Evolutionary conservation across 2,329 filamentous ascomycete genomes (phyloP).

Genomic region (Alternaria triticina): DNA sequence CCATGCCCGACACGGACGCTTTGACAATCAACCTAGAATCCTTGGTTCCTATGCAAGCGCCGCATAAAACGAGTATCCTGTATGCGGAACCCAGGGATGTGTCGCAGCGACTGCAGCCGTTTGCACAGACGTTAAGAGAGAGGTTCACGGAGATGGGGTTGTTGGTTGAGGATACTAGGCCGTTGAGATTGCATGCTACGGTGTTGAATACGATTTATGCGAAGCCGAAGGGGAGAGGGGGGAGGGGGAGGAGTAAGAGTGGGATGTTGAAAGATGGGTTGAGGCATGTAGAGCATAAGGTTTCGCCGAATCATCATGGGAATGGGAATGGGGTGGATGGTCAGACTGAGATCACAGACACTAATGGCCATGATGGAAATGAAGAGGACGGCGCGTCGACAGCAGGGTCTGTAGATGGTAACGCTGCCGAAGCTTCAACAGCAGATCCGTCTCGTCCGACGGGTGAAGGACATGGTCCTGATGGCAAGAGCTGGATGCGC

Average conservation of each 20-base stretch:
- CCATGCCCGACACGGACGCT: constrained; percentile 25
- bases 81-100: constrained; percentile 68
- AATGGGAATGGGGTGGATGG: neutral
- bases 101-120: constrained; percentile 58
- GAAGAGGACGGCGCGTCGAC: constrained; percentile 12
- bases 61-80: constrained; percentile 66
- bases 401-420: constrained; percentile 5
- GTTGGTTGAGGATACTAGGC: constrained; percentile 64
- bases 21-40: constrained; percentile 55
- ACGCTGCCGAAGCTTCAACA: neutral
- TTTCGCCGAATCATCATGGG: constrained; percentile 2
- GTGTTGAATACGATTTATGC: constrained; percentile 86
- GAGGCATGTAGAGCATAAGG: neutral
- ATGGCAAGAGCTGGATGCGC: constrained; percentile 42
- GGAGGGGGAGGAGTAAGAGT: constrained; percentile 32
- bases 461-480: constrained; percentile 12
- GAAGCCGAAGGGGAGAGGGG: constrained; percentile 48
- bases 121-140: constrained; percentile 61
- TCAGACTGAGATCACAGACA: no score
- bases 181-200: constrained; percentile 81
- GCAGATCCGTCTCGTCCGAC: neutral
- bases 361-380: neutral
- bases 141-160: constrained; percentile 64
- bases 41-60: constrained; percentile 66
- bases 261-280: neutral